Evolutionary conservation across 164 flowering plant genomes (phyloP).

Genomic region (Magnolia officinalis): DNA sequence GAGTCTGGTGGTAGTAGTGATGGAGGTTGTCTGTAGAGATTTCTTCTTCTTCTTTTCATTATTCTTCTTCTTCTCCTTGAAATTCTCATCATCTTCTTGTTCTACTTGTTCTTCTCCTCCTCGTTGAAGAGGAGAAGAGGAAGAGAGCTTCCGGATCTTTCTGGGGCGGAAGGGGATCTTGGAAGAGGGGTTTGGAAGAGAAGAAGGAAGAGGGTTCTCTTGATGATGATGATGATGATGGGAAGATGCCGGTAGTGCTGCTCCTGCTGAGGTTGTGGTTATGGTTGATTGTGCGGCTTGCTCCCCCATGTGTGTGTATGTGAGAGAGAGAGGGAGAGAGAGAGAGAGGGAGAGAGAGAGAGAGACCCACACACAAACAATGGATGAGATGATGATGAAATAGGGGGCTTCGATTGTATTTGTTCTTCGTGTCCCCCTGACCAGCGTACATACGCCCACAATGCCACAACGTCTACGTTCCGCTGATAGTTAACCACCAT

Average conservation of each 20-base stretch:
- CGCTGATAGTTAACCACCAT: background rate
- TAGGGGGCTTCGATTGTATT: too few relatives aligned
- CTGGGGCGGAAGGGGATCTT: slow-evolving; percentile 79
- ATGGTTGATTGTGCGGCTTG: background rate
- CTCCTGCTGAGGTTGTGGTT: background rate
- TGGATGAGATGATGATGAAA: too few relatives aligned
- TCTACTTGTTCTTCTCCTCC: background rate
- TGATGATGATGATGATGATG: background rate
- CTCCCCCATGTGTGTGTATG: slow-evolving; percentile 5
- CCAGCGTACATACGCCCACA: too few relatives aligned
- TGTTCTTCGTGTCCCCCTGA: too few relatives aligned
- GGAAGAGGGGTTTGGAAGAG: slow-evolving; percentile 27
- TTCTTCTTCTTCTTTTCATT: background rate
- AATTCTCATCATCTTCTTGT: background rate
- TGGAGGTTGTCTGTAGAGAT: background rate
- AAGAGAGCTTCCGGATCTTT: slow-evolving; percentile 65
- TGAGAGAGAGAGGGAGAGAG: background rate
- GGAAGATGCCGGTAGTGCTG: background rate
- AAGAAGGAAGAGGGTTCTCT: background rate
- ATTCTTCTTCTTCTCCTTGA: slow-evolving; percentile 3
- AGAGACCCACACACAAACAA: too few relatives aligned
- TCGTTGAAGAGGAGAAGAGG: slow-evolving; percentile 2
- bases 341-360: too few relatives aligned
- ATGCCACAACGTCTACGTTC: background rate
- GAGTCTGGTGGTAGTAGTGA: slow-evolving; percentile 9